Evolutionary conservation across 495 filamentous ascomycete genomes (phyloP).

Genomic region (Astrothelium macrocarpum): DNA sequence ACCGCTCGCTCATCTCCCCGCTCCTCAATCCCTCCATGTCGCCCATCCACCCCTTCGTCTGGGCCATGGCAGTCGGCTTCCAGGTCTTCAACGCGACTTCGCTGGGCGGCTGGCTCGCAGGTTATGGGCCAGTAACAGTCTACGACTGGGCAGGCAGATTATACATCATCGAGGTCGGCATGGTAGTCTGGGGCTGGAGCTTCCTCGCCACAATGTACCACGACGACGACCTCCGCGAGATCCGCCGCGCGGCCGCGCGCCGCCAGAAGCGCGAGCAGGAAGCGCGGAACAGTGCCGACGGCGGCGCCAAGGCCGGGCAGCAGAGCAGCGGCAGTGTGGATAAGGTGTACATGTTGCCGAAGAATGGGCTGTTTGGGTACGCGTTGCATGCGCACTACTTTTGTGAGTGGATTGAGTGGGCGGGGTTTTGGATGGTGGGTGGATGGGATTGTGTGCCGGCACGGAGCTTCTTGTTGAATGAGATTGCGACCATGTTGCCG

Average conservation of each 20-base stretch:
- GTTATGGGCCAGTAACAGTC: conserved; percentile 56
- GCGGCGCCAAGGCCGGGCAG: conserved; percentile 25
- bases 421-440: conserved; percentile 69
- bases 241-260: conserved; percentile 53
- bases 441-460: conserved; percentile 56
- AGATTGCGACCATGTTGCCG: conserved; percentile 81
- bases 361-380: conserved; percentile 68
- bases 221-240: conserved; percentile 67
- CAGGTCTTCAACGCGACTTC: conserved; percentile 70
- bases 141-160: conserved; percentile 45
- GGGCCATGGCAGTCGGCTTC: conserved; percentile 51
- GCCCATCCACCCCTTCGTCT: conserved; percentile 59
- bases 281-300: conserved; percentile 20
- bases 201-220: conserved; percentile 75
- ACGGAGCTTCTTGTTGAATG: conserved; percentile 72
- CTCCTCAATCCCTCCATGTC: conserved; percentile 83
- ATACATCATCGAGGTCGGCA: conserved; percentile 45
- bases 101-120: conserved; percentile 71
- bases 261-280: conserved; percentile 32
- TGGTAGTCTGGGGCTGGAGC: conserved; percentile 54
- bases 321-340: conserved; percentile 40
- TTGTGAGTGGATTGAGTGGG: conserved; percentile 94
- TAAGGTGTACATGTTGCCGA: conserved; percentile 86
- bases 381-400: conserved; percentile 90
- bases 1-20: conserved; percentile 76